A percentile compares a stretch with the other conserved stretches of the same genome.
These are phyloP conservation scores for Candida silvicultrix DNA, from an alignment of 805 yeast species.

Conservation along the genomic window DNA sequence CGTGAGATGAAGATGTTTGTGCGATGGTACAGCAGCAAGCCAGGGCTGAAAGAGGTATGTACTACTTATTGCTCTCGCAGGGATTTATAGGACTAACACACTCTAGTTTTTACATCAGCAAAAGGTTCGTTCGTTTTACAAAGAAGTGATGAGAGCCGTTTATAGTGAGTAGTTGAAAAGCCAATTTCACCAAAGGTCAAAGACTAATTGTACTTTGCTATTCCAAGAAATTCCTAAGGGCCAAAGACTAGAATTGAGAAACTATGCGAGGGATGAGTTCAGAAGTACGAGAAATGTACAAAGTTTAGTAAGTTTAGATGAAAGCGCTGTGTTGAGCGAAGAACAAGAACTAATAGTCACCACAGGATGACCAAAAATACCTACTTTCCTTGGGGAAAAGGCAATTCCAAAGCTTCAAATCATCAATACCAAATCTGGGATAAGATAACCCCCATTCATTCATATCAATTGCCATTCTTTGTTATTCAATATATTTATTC, in stretches of 20 bases:
- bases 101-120: constrained; percentile 12
- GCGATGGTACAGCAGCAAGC: background rate
- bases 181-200: background rate
- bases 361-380: background rate
- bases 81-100: background rate
- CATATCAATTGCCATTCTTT: no score
- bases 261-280: background rate
- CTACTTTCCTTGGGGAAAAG: background rate
- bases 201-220: no score
- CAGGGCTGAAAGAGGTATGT: constrained; percentile 8
- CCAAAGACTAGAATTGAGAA: background rate
- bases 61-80: no score
- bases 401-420: background rate
- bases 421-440: background rate
- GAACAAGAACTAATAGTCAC: background rate
- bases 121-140: constrained; percentile 9
- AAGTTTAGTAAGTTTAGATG: background rate
- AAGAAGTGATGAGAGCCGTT: constrained; percentile 6
- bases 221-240: background rate
- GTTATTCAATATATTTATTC: no score
- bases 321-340: no score
- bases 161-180: constrained; percentile 8
- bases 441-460: background rate
- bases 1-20: background rate
- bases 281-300: background rate